Conservation (phyloP, 2,329 filamentous ascomycete genomes). For the Zasmidium angulare region DNA sequence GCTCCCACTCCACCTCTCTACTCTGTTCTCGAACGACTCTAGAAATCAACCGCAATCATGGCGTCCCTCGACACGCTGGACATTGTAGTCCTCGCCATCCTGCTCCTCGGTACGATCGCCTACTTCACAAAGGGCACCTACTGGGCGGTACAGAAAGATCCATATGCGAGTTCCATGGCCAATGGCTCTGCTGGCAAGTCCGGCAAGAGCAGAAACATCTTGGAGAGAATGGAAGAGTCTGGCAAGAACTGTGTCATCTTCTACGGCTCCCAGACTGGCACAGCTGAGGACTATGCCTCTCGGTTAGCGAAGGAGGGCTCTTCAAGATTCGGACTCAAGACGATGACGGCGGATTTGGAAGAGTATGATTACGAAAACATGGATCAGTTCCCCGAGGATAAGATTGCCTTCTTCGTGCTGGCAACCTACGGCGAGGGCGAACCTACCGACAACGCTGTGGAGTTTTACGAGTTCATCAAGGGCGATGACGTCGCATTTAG, state of each 20-base stretch:
- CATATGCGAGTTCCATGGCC: constrained; percentile 75
- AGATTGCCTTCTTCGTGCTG: constrained; percentile 90
- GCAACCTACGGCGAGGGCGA: constrained; percentile 98
- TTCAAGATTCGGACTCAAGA: constrained; percentile 92
- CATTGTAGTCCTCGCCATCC: constrained; percentile 80
- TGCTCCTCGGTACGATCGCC: constrained; percentile 83
- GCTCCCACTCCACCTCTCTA: not conserved
- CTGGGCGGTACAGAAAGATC: constrained; percentile 86
- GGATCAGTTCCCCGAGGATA: constrained; percentile 83
- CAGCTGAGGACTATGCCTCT: constrained; percentile 96
- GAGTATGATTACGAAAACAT: constrained; percentile 97
- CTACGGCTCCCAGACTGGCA: constrained; percentile 97
- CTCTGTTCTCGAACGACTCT: not conserved
- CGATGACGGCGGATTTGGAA: constrained; percentile 96
- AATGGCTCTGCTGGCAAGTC: constrained; percentile 67
- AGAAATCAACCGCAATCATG: constrained; percentile 57
- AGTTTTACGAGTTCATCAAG: constrained; percentile 96
- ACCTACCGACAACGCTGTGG: constrained; percentile 96
- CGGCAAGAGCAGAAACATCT: constrained; percentile 84
- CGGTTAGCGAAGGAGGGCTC: constrained; percentile 95
- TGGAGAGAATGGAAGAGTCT: constrained; percentile 93
- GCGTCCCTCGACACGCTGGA: constrained; percentile 95
- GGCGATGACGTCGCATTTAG: constrained; percentile 80
- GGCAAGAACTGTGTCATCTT: constrained; percentile 98
- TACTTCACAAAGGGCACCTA: constrained; percentile 98